Evolutionary conservation across 257 asterid species (phyloP), one percentile per base, ranked within the genome.

Genomic region (Cinchona pubescens): DNA sequence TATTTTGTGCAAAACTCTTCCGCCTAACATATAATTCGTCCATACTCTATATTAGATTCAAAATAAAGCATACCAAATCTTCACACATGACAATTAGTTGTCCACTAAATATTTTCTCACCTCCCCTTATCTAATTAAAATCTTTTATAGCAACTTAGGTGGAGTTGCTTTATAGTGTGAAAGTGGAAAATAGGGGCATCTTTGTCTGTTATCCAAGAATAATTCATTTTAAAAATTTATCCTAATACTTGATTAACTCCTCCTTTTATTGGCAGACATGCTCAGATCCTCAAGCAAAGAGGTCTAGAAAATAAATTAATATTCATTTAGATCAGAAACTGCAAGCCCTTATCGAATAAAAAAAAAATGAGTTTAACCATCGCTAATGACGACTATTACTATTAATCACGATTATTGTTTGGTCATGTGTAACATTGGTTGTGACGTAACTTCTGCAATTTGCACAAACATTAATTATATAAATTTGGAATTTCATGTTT

Each of bases 241-340:
- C 59, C 67, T 40, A 69, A 29, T 40, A 15, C 27, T 15, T 66
- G 73, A 48, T 75, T 60, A 16, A 5, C 19, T 40, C 34, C 67
- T 35, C 40, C 30, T 58, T n/a, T 58, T 72, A 72, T 72, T 72
- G 76, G 76, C 68, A 35, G 67, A 65, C 73, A 65, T 30, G 78
- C 56, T 11, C 48, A 35, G 63, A 32, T 48, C 51, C 72, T 32
- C 78, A 38, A 25, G 79, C 58, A 66, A 75, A 74, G 38, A 45
- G 48, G 61, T 61, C 43, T n/a, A 74, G 11, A 63, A 53, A 58
- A 49, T 34, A 64, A 29, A 67, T 45, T 43, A 35, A 62, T 63
- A 34, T 63, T 46, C 38, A 49, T 25, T 29, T 15, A 18, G 60
- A 18, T 19, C 3, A 46, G n/a, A 30, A 73, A 27, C 59, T 60